Base-by-base conservation (phyloP, 306 rosid genomes). In the Fagus crenata region DNA sequence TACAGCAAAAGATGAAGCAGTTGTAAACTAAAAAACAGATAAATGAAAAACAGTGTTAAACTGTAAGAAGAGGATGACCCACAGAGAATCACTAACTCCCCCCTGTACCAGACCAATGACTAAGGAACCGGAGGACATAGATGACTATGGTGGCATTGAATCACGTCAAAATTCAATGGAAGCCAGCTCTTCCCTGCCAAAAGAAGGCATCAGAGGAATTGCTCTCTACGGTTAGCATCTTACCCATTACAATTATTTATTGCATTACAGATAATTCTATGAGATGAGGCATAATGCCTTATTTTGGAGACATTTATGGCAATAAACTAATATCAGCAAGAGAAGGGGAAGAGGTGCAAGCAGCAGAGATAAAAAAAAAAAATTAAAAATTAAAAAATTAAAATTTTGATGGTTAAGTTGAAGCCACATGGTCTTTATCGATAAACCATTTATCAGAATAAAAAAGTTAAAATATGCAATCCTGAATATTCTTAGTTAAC, bases 181-280 rank as follows among this genome's bases (percentile, higher is more conserved):
- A 82, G 82, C 71, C 67, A 40, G 85, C 64, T 80, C 83, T 79
- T 82, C 79, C 83, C 85, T 83, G 85, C 84, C 82, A 86, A 86
- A 76, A 86, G 77, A 81, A 81, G 86, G 79, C 78, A 80, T 75
- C 63, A 77, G 55, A 73, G 70, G 75, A 7, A 72, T 68, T 76
- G 82, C 72, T 74, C 81, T 17, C 80, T 49, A 15, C 60, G 74
- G 74, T 74, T 77, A 84, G 70, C 59, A 74, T 74, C 78, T 80
- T 78, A 53, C 55, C 69, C 13, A 35, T 80, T 35, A 65, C 41
- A 80, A 80, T 74, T 32, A 73, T 58, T 42, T 81, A 73, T 49
- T 78, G 71, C 71, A 79, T 58, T 49, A 64, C 41, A 68, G 31
- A 58, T 14, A 72, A 73, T 79, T 76, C 82, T 18, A 75, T 49